Base-by-base conservation (phyloP, 345 rosid species). In the Cardamine chenopodiifolia region DNA sequence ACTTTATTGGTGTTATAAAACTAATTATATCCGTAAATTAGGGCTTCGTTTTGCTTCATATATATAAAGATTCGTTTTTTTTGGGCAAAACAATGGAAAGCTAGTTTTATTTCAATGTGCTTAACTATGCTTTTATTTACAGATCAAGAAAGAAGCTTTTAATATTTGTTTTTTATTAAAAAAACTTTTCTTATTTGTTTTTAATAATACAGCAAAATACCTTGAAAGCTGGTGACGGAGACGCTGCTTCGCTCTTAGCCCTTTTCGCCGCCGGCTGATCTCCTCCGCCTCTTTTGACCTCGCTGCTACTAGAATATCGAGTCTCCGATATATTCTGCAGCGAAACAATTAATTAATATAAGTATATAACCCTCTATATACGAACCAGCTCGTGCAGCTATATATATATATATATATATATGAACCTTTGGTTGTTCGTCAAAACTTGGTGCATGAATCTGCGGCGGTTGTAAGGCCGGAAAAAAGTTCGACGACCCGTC, bases 151-250 rank as follows among this genome's bases (percentile, higher is more conserved):
- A 77, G 71, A 77, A 47, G 71, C 62, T 77, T 70, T 70, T 62
- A 14, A 23, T 75, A 32, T 69, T 76, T 26, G 5, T 0, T 45
- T 45, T 45, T 15, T 15, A 4, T 45, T 6, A n/a, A 0, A 70
- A 66, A 77, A 57, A 66, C 56, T 70, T 64, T 64, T 62, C 8
- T 44, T 76, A 55, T 62, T 76, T 28, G 22, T 45, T 17, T 45
- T 45, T 45, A 6, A 6, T 45, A 45, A 26, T 7, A 49, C 52
- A 62, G 62, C 44, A 61, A 79, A 44, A 67, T 79, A 96, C 99
- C 98, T 96, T 96, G 80, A 88, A 90, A 76, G 99, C 85, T 71
- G 98, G 99, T 78, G 88, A 70, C 75, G 94, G 81, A 14, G 96
- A 77, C 75, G 90, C 72, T 37, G 94, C 72, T 83, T 90, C 99